These are phyloP conservation scores for Blastobotrys niveus DNA, from an alignment of 1,139 yeast genomes.

Conservation along the genomic window DNA sequence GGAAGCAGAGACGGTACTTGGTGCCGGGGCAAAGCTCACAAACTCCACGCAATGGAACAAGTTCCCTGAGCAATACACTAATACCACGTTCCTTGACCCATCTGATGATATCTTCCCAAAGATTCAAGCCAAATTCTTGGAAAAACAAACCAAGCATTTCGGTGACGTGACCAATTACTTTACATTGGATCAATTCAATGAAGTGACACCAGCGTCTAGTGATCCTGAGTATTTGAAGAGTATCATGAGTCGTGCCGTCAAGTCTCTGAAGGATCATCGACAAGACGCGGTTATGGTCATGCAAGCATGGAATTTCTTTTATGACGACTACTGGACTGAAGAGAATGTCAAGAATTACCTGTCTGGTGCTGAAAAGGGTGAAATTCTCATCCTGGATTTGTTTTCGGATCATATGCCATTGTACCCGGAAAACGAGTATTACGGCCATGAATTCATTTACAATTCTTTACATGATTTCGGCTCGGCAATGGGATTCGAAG, in stretches of 20 bases:
- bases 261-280: slow-evolving; percentile 14
- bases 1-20: slow-evolving; percentile 7
- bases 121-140: slow-evolving; percentile 16
- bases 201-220: slow-evolving; percentile 18
- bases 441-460: slow-evolving; percentile 21
- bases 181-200: slow-evolving; percentile 21
- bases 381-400: slow-evolving; percentile 18
- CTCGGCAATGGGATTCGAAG: slow-evolving; percentile 22
- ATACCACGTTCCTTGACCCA: slow-evolving; percentile 20
- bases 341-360: slow-evolving; percentile 18
- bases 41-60: slow-evolving; percentile 18
- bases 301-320: slow-evolving; percentile 23
- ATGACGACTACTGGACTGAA: slow-evolving; percentile 17
- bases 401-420: slow-evolving; percentile 19
- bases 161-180: slow-evolving; percentile 18
- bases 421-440: slow-evolving; percentile 19
- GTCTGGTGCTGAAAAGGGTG: slow-evolving; percentile 20
- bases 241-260: slow-evolving; percentile 16
- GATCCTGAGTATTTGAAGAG: slow-evolving; percentile 15
- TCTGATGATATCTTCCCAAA: slow-evolving; percentile 17
- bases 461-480: slow-evolving; percentile 22
- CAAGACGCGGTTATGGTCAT: slow-evolving; percentile 20
- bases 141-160: slow-evolving; percentile 13
- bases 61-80: slow-evolving; percentile 16
- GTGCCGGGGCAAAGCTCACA: slow-evolving; percentile 16